phyloP scores from a whole-genome alignment of 495 filamentous ascomycete species.

The Hypoxylon perforatum region DNA sequence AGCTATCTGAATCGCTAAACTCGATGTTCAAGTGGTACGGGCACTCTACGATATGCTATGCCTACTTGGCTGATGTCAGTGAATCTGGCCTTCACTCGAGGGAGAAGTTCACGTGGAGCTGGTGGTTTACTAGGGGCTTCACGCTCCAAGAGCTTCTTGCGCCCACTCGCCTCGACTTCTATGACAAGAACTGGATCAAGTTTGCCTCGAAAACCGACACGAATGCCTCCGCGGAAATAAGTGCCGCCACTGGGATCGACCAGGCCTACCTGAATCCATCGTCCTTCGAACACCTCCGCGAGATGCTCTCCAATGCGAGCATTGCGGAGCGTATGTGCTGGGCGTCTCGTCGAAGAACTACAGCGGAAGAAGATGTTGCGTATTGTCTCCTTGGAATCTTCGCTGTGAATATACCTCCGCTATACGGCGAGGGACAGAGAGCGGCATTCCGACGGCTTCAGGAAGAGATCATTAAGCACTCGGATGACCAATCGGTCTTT shows the following conservation, averaged over 20 bases:
- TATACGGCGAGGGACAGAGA: too few relatives aligned
- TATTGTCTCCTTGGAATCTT: too few relatives aligned
- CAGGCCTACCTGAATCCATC: neutral
- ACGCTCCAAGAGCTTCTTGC: conserved; percentile 53
- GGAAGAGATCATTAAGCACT: neutral
- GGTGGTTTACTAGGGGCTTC: conserved; percentile 34
- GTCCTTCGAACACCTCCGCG: neutral
- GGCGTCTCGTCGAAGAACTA: too few relatives aligned
- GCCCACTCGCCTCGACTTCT: conserved; percentile 43
- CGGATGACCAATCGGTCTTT: neutral
- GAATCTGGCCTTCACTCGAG: neutral
- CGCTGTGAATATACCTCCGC: too few relatives aligned
- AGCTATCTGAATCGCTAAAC: conserved; percentile 11
- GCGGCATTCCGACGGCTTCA: too few relatives aligned
- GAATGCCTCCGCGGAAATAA: neutral
- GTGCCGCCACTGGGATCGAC: neutral
- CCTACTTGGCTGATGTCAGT: conserved; percentile 33
- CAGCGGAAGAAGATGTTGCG: too few relatives aligned
- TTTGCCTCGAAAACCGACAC: neutral
- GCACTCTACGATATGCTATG: conserved; percentile 37
- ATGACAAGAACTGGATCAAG: conserved; percentile 35
- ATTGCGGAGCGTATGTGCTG: neutral
- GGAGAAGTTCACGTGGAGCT: neutral
- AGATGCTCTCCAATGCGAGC: neutral
- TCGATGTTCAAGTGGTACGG: conserved; percentile 38